Base-by-base conservation (phyloP, 2,329 filamentous ascomycete genomes). In the Colletotrichum caudatum region DNA sequence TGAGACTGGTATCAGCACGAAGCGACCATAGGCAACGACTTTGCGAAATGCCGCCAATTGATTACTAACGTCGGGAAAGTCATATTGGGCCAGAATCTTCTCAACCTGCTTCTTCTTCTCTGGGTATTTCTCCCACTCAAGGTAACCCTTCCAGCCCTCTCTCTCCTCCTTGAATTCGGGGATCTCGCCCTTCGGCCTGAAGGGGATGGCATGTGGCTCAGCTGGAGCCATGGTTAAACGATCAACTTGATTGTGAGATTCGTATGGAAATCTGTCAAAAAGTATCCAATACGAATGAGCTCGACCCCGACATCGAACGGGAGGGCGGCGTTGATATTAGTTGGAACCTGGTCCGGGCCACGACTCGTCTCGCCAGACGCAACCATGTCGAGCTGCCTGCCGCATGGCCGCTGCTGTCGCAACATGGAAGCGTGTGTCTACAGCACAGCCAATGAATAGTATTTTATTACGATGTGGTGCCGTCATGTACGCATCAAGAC, bases 121-220 rank as follows among this genome's bases (percentile, higher is more conserved):
- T 0, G 91, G 91, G 66, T 92, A 91, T 20, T 88, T 85, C 76
- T 92, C 90, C 90, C 90, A 92, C 76, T 92, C 90, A 16, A 93
- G 84, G 72, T 92, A 93, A 11, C 88, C 78, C 29, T 65, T 69
- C 66, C 66, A 69, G 2, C 66, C 66, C 9, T 65, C 53, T 23
- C 61, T 64, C 66, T 69, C 66, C 14, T 69, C 66, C 7, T 65
- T 51, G 11, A 69, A 67, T 5, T 63, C 37, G 18, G 65, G 65
- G 6, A 62, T 29, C 50, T 63, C 39, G 6, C 65, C 65, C 58
- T 67, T 67, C 7, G 65, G 11, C 48, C 26, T 50, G 29, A 67
- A 67, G n/a, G 65, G 58, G 2, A 54, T 62, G n/a, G 65, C 57
- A 29, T 63, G 7, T 2, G 65, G 65, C 39, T 67, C 65, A 48